Evolutionary conservation across 139 green algal species (phyloP).

Genomic region (Pseudopediastrum boryanum): DNA sequence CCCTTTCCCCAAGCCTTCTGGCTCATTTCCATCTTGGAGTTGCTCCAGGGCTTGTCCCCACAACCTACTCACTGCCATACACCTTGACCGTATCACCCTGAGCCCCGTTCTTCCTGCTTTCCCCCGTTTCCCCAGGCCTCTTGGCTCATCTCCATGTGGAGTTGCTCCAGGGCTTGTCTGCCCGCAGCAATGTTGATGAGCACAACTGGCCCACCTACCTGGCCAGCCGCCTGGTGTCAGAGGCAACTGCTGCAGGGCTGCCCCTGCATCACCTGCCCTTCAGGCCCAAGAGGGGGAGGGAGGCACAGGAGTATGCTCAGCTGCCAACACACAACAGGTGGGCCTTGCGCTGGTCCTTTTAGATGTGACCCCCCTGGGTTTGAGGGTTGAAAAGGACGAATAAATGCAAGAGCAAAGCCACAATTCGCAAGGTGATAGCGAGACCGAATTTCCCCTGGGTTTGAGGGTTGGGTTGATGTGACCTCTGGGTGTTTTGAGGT

Average conservation of each 20-base stretch:
- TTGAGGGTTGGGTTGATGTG: too few relatives aligned
- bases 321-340: conserved; percentile 19
- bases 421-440: too few relatives aligned
- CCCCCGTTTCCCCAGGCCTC: background rate
- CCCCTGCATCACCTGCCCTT: conserved; percentile 22
- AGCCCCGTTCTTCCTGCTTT: background rate
- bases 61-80: too few relatives aligned
- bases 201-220: conserved; percentile 32
- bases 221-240: background rate
- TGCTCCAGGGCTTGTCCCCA: too few relatives aligned
- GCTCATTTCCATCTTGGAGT: too few relatives aligned
- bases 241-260: conserved; percentile 17
- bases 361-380: too few relatives aligned
- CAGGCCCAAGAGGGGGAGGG: conserved; percentile 21
- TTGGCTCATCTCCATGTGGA: conserved; percentile 26
- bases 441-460: too few relatives aligned
- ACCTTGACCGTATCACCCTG: background rate
- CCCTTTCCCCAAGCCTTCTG: too few relatives aligned
- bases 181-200: conserved; percentile 10
- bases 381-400: too few relatives aligned
- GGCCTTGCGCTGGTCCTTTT: too few relatives aligned
- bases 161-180: conserved; percentile 25
- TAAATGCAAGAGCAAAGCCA: too few relatives aligned
- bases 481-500: too few relatives aligned
- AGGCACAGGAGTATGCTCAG: conserved; percentile 17